Evolutionary conservation across 768 basidiomycete species (phyloP), one percentile per base, ranked within the genome.

Genomic region (Agrocybe chaxingu): DNA sequence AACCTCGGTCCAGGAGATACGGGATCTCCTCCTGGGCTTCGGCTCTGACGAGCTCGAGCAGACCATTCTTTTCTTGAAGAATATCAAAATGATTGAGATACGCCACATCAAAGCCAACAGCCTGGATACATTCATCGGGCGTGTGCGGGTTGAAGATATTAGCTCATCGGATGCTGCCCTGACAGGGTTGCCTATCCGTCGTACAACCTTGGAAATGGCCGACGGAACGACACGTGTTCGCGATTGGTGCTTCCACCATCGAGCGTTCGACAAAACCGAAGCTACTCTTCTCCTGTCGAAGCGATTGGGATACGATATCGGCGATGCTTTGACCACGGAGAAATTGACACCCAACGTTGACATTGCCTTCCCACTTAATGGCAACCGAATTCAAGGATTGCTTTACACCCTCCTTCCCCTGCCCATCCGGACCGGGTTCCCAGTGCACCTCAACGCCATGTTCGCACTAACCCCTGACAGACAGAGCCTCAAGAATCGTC

Each of bases 361-460:
- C 0, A 58, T 74, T 0, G 74, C 73, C 1, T 51, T 66, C 8
- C 70, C 69, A 1, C 46, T 66, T 18, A 54, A 56, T 16, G 40
- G 51, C 3, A 13, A 48, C 3, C 47, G 49, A 1, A 52, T 48
- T 1, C 43, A 49, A 19, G 79, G 79, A 1, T 63, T 70, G 5
- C 62, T 79, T 7, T 80, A 76, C 55, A 78, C 77, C 0, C 70
- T 69, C 29, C 69, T 79, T 3, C 77, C 77, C 0, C 59, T 80
- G 0, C 79, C 79, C 0, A 57, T 78, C 12, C 45, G 55, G 2
- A 78, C 76, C 0, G 63, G 66, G 4, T 77, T 78, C 48, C 71
- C 73, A 0, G 60, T 67, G 5, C 77, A 79, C 53, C 50, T 79
- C 11, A 73, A 81, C 52, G 72, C 65, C 0, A 51, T 74, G 3